Base-by-base conservation (phyloP, 2,329 filamentous ascomycete species). In the Fusarium guadeloupense region DNA sequence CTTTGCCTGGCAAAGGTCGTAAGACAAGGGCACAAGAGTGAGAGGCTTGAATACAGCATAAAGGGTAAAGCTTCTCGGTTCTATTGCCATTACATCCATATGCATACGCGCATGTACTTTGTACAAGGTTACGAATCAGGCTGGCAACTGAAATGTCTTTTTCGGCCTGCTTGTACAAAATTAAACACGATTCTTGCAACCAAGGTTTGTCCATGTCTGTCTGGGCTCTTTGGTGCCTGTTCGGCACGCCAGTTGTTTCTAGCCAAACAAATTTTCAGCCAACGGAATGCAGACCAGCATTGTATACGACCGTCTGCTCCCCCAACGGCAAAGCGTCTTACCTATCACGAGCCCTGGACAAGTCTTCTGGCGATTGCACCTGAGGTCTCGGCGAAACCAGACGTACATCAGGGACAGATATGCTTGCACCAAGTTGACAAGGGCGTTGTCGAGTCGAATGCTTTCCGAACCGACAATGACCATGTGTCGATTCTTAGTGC, bases 401-500 rank as follows among this genome's bases (percentile, higher is more conserved):
- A 44, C 49, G 53, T 31, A 46, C 47, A 49, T 59, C 28, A 53
- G 23, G 48, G 48, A 43, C 31, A 61, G 41, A 59, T 23, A 54
- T 56, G 49, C 49, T 50, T 61, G 55, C 51, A 54, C 40, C 17
- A 34, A 47, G 28, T 26, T 30, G 39, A 45, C 56, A 54, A 62
- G 52, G 54, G 38, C 62, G 42, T 51, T 59, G 33, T 43, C 25
- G 30, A 45, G 33, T 43, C 25, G 30, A 45, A 40, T 43, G 41
- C 50, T 47, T 45, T 52, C 37, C 45, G 53, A 62, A 39, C 44
- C 34, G 37, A 48, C 49, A 41, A 53, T 49, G 40, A 59, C 52
- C 64, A 68, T 62, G 64, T 66, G 66, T 59, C 47, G 64, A 67
- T 67, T 69, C 30, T 40, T 55, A 54, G 44, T 50, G 52, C 53